These are phyloP conservation scores for Ceriops decandra DNA, from an alignment of 345 rosid species.

Conservation along the genomic window DNA sequence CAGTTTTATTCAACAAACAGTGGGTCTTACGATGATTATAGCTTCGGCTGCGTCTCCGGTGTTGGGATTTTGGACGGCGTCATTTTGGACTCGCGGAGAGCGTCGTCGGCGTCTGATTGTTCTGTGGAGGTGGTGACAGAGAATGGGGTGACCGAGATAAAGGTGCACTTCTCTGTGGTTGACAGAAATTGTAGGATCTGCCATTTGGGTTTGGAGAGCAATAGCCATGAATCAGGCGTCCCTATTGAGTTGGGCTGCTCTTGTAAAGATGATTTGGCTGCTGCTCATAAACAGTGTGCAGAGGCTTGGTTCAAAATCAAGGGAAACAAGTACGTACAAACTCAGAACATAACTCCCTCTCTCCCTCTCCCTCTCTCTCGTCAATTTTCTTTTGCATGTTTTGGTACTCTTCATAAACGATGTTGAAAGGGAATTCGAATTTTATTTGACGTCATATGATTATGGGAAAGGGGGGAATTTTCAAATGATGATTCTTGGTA, in stretches of 20 bases:
- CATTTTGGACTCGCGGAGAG: slow-evolving; percentile 43
- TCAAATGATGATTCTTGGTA: background rate
- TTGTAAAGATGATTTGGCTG: slow-evolving; percentile 43
- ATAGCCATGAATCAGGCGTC: slow-evolving; percentile 29
- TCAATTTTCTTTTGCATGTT: background rate
- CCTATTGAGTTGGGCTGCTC: slow-evolving; percentile 41
- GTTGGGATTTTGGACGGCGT: slow-evolving; percentile 26
- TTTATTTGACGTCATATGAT: slow-evolving; percentile 3
- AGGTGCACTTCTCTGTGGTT: slow-evolving; percentile 35
- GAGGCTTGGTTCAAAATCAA: slow-evolving; percentile 50
- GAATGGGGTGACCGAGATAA: slow-evolving; percentile 35
- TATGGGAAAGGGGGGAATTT: background rate
- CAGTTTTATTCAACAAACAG: slow-evolving; percentile 78
- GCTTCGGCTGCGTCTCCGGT: slow-evolving; percentile 44
- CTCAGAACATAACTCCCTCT: background rate
- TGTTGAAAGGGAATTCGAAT: background rate
- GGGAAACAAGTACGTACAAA: slow-evolving; percentile 36
- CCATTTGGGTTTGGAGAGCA: slow-evolving; percentile 47
- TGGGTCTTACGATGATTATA: slow-evolving; percentile 66
- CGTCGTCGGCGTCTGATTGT: slow-evolving; percentile 39
- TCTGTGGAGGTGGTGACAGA: slow-evolving; percentile 49
- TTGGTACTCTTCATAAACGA: background rate
- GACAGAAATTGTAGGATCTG: slow-evolving; percentile 68
- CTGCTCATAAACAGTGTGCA: slow-evolving; percentile 44
- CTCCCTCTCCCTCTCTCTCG: background rate